phyloP scores from a whole-genome alignment of 192 early-diverging fungal species.

The Chytriomyces hyalinus region DNA sequence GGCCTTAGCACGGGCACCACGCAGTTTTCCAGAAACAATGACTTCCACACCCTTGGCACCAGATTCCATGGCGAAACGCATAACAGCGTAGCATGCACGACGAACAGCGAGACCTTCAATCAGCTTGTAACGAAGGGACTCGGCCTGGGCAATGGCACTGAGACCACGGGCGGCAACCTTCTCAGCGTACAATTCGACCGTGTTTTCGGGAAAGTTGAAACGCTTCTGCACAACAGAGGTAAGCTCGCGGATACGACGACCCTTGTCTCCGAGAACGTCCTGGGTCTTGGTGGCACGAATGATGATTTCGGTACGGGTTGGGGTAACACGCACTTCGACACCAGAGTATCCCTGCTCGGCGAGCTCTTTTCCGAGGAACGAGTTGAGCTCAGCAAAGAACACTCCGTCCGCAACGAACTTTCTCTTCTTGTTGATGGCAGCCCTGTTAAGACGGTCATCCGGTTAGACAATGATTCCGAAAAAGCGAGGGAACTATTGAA shows the following conservation, averaged over 20 bases:
- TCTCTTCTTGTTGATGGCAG: slow-evolving; percentile 31
- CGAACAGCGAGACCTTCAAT: slow-evolving; percentile 95
- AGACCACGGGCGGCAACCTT: slow-evolving; percentile 96
- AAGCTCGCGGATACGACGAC: slow-evolving; percentile 97
- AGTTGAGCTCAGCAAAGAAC: slow-evolving; percentile 99
- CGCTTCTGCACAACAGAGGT: slow-evolving; percentile 98
- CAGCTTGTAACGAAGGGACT: slow-evolving; percentile 98
- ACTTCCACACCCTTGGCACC: slow-evolving; percentile 99
- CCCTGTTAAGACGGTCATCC: neutral
- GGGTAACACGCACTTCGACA: slow-evolving; percentile 99
- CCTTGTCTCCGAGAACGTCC: slow-evolving; percentile 97
- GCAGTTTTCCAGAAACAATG: slow-evolving; percentile 98
- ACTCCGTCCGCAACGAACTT: slow-evolving; percentile 99
- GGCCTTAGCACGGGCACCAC: slow-evolving; percentile 99
- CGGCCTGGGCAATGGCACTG: slow-evolving; percentile 97
- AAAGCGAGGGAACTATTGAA: too few species aligned
- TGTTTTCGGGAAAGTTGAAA: slow-evolving; percentile 98
- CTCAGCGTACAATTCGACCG: slow-evolving; percentile 98
- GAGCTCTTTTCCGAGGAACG: slow-evolving; percentile 97
- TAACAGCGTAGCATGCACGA: slow-evolving; percentile 97
- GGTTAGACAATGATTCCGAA: too few species aligned
- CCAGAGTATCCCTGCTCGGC: slow-evolving; percentile 98
- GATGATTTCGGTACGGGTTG: slow-evolving; percentile 98
- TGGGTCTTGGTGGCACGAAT: slow-evolving; percentile 99
- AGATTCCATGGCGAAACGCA: slow-evolving; percentile 99